These are phyloP conservation scores for Acanthamoeba lenticulata DNA, from an alignment of 208 protist genomes.

Conservation along the genomic window DNA sequence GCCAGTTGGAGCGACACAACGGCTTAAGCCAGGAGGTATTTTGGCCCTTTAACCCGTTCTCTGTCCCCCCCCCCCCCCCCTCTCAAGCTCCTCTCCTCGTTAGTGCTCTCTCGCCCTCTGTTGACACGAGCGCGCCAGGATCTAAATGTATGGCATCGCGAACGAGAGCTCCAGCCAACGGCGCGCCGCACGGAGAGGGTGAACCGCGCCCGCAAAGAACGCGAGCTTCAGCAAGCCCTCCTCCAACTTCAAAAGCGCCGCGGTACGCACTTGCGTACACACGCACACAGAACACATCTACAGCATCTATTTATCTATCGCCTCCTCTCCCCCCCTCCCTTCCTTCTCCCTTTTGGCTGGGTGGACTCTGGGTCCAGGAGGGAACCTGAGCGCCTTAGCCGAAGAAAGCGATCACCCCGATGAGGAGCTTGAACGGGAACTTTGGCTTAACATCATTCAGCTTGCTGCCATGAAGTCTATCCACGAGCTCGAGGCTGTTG, in stretches of 20 bases:
- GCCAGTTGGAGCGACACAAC: neutral
- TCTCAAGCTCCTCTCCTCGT: neutral
- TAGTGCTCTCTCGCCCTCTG: neutral
- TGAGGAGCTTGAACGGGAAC: neutral
- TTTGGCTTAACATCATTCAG: neutral
- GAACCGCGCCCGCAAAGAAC: neutral
- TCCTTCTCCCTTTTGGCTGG: too few species aligned
- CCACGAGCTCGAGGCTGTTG: neutral
- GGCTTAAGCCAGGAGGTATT: neutral
- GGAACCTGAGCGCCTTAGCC: neutral
- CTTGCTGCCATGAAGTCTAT: neutral
- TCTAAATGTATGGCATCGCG: neutral
- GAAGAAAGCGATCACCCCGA: neutral
- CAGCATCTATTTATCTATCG: too few species aligned
- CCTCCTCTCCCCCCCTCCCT: neutral
- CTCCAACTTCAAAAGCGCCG: neutral
- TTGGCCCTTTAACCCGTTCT: neutral
- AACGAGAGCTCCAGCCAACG: neutral
- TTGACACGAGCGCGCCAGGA: neutral
- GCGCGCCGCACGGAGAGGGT: neutral
- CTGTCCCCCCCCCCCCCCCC: too few species aligned
- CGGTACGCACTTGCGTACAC: neutral
- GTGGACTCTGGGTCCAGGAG: too few species aligned
- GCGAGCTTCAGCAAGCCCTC: neutral
- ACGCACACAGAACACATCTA: neutral